These are phyloP conservation scores for Physcia stellaris DNA, from an alignment of 495 filamentous ascomycete species.

Conservation along the genomic window DNA sequence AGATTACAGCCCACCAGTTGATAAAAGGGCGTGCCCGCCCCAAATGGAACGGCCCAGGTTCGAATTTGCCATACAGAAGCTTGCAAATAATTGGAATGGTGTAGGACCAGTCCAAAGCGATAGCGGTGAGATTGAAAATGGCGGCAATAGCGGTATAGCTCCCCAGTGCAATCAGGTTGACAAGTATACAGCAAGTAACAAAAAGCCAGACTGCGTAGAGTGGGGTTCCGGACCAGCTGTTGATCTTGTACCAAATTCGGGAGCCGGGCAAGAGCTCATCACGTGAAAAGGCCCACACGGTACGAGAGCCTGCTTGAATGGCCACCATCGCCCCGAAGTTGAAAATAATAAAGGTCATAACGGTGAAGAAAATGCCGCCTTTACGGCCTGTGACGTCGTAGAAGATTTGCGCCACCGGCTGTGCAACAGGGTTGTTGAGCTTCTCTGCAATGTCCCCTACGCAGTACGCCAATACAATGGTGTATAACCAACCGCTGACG, in stretches of 20 bases:
- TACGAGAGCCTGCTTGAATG: slow-evolving; percentile 46
- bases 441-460: slow-evolving; percentile 39
- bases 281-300: slow-evolving; percentile 48
- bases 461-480: slow-evolving; percentile 47
- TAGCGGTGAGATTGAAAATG: slow-evolving; percentile 50
- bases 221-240: slow-evolving; percentile 37
- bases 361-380: slow-evolving; percentile 46
- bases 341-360: slow-evolving; percentile 43
- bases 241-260: slow-evolving; percentile 40
- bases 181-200: slow-evolving; percentile 38
- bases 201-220: slow-evolving; percentile 49
- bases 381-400: slow-evolving; percentile 43
- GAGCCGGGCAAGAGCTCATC: slow-evolving; percentile 44
- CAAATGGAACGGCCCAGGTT: slow-evolving; percentile 50
- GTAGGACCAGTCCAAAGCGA: slow-evolving; percentile 50
- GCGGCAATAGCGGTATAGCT: slow-evolving; percentile 47
- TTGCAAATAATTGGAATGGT: slow-evolving; percentile 50
- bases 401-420: slow-evolving; percentile 54
- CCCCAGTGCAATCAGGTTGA: slow-evolving; percentile 51
- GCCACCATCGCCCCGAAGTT: slow-evolving; percentile 48
- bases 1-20: slow-evolving; percentile 40
- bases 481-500: slow-evolving; percentile 45
- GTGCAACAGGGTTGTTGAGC: slow-evolving; percentile 30
- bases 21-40: slow-evolving; percentile 29
- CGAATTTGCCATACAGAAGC: slow-evolving; percentile 39